Evolutionary conservation across 2,329 filamentous ascomycete genomes (phyloP).

Genomic region (Stylonectria norvegica): DNA sequence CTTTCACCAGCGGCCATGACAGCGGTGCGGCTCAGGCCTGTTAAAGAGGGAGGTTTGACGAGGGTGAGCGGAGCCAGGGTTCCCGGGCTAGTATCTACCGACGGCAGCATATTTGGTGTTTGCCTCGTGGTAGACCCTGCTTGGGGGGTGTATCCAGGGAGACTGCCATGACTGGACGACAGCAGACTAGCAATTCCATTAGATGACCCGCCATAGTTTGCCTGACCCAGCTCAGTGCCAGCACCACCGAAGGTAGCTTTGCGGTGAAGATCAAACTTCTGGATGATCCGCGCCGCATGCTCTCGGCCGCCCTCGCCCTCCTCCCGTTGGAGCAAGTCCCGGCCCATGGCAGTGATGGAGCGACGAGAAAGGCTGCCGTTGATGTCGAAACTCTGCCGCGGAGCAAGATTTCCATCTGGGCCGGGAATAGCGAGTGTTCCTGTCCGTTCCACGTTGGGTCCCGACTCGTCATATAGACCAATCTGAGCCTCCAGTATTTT

Average conservation of each 20-base stretch:
- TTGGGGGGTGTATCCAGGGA: constrained; percentile 56
- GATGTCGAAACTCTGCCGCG: constrained; percentile 72
- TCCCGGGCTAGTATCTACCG: constrained; percentile 49
- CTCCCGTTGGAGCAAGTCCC: constrained; percentile 51
- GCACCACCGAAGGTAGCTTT: constrained; percentile 61
- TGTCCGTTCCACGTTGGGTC: constrained; percentile 52
- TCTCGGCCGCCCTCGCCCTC: constrained; percentile 75
- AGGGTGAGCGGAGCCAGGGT: constrained; percentile 78
- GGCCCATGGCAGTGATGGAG: constrained; percentile 52
- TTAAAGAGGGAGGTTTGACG: constrained; percentile 77
- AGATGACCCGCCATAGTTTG: constrained; percentile 38
- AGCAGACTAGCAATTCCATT: constrained; percentile 81
- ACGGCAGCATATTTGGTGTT: constrained; percentile 31
- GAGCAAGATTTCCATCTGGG: constrained; percentile 49
- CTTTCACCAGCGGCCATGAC: constrained; percentile 78
- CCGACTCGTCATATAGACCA: constrained; percentile 49
- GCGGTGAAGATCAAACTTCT: constrained; percentile 85
- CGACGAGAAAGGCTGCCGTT: constrained; percentile 47
- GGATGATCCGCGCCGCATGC: constrained; percentile 83
- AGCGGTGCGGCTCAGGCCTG: constrained; percentile 81
- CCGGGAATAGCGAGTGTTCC: constrained; percentile 62
- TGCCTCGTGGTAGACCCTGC: constrained; percentile 29
- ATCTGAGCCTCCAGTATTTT: constrained; percentile 67
- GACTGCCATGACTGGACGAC: constrained; percentile 74
- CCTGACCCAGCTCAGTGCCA: constrained; percentile 37